Evolutionary conservation across 2,329 filamentous ascomycete species (phyloP).

Genomic region (Ceratocystis colombiana): DNA sequence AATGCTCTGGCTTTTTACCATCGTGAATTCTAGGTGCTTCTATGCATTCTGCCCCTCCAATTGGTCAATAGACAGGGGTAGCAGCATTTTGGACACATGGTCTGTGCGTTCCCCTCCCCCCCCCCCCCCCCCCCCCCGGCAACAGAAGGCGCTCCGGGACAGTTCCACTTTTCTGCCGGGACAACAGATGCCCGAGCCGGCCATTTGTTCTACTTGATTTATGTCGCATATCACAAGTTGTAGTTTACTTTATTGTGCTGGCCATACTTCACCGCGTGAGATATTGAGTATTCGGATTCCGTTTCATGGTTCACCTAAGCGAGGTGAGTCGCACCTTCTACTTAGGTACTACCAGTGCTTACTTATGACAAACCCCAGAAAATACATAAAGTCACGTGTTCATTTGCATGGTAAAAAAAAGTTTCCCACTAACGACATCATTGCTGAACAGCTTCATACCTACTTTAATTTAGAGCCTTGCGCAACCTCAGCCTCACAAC

Average conservation of each 20-base stretch:
- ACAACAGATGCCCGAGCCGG: neutral
- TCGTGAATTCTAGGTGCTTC: conserved; percentile 26
- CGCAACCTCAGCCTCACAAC: conserved; percentile 18
- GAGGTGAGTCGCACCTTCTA: too few species aligned
- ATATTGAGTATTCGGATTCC: too few species aligned
- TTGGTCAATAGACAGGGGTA: conserved; percentile 22
- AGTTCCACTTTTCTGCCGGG: conserved; percentile 20
- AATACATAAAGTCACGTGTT: conserved; percentile 21
- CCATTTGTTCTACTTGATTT: neutral
- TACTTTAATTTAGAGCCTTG: conserved; percentile 17
- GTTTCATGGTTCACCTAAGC: too few species aligned
- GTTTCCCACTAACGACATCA: conserved; percentile 25
- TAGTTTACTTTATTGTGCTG: neutral
- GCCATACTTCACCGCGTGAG: neutral
- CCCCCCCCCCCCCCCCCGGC: neutral
- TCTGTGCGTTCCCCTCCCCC: conserved; percentile 7
- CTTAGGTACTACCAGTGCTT: too few species aligned
- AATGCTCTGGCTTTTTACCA: conserved; percentile 10
- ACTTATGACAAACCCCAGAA: too few species aligned
- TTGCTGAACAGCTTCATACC: conserved; percentile 8
- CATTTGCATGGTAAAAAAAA: conserved; percentile 18
- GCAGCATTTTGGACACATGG: conserved; percentile 17
- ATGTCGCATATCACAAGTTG: neutral
- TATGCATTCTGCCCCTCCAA: conserved; percentile 20
- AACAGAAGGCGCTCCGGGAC: conserved; percentile 7